Evolutionary conservation across 345 rosid genomes (phyloP).

Genomic region (Syzygium oleosum): DNA sequence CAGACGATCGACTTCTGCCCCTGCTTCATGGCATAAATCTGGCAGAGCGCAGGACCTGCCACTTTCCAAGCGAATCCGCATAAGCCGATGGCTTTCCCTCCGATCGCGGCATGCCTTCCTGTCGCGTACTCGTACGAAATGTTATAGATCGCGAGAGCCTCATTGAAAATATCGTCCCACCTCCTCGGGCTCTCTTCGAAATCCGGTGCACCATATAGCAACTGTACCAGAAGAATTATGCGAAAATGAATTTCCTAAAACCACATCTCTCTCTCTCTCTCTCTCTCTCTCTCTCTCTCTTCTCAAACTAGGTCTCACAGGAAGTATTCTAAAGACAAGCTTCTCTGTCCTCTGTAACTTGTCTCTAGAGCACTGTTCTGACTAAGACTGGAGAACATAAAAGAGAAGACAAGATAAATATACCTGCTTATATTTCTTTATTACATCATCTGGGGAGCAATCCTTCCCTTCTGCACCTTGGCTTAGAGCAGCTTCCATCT

Average conservation of each 20-base stretch:
- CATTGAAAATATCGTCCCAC: conserved; percentile 26
- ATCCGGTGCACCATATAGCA: conserved; percentile 39
- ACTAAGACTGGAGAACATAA: background rate
- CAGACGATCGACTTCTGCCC: conserved; percentile 13
- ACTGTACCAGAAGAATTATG: conserved; percentile 10
- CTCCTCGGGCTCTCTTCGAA: conserved; percentile 34
- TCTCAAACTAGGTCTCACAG: background rate
- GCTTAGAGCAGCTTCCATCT: conserved; percentile 28
- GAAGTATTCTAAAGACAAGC: background rate
- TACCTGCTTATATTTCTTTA: conserved; percentile 48
- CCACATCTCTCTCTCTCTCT: background rate
- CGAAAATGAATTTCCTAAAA: background rate
- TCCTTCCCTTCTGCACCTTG: background rate
- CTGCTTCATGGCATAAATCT: conserved; percentile 7
- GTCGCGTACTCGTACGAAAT: conserved; percentile 33
- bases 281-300: no score
- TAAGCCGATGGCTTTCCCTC: background rate
- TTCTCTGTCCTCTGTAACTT: background rate
- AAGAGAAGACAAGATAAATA: background rate
- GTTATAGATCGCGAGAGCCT: conserved; percentile 52
- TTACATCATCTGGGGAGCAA: conserved; percentile 20
- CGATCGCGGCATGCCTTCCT: background rate
- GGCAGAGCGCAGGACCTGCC: conserved; percentile 58
- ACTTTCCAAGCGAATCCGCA: conserved; percentile 70
- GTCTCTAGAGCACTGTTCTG: background rate